Conservation (phyloP, 2,329 filamentous ascomycete species). For the Emmonsia crescens region DNA sequence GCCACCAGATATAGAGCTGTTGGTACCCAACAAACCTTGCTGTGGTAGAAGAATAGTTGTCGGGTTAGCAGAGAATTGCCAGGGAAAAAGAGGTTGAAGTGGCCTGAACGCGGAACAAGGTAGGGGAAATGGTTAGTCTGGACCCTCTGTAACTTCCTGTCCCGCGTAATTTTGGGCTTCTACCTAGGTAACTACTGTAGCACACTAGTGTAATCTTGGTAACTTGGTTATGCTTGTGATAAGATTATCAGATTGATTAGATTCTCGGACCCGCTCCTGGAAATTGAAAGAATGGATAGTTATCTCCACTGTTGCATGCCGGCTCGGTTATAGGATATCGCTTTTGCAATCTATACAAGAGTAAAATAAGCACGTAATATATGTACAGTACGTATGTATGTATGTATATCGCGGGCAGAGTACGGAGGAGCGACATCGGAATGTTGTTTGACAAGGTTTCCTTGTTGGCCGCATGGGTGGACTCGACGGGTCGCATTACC, state of each 20-base stretch:
- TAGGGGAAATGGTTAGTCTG: neutral
- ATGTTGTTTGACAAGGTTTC: neutral
- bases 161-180: neutral
- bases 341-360: neutral
- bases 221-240: neutral
- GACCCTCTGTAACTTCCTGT: neutral
- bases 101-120: neutral
- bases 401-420: neutral
- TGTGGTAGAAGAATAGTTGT: neutral
- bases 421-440: slow-evolving; percentile 1
- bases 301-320: neutral
- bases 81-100: neutral
- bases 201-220: neutral
- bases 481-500: neutral
- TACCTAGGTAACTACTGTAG: too few relatives aligned
- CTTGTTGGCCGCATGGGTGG: neutral
- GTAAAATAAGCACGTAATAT: neutral
- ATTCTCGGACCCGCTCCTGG: neutral
- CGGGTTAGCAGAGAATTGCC: neutral
- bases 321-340: neutral
- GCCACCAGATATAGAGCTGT: neutral
- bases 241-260: slow-evolving; percentile 9
- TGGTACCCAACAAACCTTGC: neutral
- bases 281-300: neutral
- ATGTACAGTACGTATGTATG: neutral